Percentiles rank a stretch among this genome's conserved stretches.
phyloP scores from a whole-genome alignment of 1,284 basidiomycete species.

The Ustilago crameri region DNA sequence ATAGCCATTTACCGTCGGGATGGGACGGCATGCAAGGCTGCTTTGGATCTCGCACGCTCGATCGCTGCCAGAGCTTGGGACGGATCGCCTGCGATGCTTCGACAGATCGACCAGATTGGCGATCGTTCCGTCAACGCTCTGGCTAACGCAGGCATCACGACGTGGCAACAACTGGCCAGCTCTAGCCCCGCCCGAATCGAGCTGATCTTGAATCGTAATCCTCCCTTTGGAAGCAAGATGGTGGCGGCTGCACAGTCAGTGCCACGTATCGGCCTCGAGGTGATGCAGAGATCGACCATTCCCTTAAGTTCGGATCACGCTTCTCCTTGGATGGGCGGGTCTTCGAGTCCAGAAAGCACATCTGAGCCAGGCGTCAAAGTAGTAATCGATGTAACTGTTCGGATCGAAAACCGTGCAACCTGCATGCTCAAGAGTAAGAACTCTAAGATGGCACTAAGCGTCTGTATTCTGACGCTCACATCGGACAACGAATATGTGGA shows the following conservation, averaged over 20 bases:
- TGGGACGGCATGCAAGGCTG: conserved; percentile 42
- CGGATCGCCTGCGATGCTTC: conserved; percentile 79
- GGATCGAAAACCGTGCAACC: conserved; percentile 34
- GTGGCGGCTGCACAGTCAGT: conserved; percentile 38
- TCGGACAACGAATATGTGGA: conserved; percentile 41
- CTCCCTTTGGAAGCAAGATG: conserved; percentile 53
- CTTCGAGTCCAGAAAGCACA: neutral
- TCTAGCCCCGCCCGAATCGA: conserved; percentile 45
- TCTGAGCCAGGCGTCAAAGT: conserved; percentile 7
- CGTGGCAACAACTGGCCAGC: conserved; percentile 31
- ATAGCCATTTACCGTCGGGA: conserved; percentile 40
- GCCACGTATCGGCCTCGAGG: conserved; percentile 43
- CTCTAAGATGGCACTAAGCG: conserved; percentile 38
- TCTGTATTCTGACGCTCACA: conserved; percentile 35
- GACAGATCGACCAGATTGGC: conserved; percentile 81
- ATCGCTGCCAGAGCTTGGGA: conserved; percentile 85
- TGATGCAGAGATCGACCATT: conserved; percentile 28
- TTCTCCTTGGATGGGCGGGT: neutral
- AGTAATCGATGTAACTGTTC: conserved; percentile 27
- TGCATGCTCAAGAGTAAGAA: conserved; percentile 44
- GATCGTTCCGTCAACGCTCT: conserved; percentile 74
- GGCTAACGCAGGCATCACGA: conserved; percentile 44
- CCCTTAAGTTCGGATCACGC: too few relatives aligned
- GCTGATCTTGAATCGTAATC: conserved; percentile 53
- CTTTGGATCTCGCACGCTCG: conserved; percentile 61